These are phyloP conservation scores for Oryza australiensis DNA, from an alignment of 176 grass and related monocot genomes.

Conservation along the genomic window DNA sequence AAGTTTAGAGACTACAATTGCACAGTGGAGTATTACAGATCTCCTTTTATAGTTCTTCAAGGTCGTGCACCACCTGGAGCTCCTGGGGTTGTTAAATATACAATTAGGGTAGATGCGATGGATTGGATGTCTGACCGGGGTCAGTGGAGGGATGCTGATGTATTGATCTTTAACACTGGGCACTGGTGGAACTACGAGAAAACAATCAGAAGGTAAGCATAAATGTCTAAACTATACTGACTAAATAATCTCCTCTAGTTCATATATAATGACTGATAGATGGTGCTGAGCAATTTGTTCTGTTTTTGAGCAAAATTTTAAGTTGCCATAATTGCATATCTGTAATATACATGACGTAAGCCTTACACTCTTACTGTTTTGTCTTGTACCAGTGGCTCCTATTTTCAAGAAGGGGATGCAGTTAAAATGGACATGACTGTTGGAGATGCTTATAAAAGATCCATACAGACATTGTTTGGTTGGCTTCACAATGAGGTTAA, in stretches of 20 bases:
- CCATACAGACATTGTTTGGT: constrained; percentile 56
- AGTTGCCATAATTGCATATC: background rate
- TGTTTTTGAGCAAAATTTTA: background rate
- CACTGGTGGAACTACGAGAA: constrained; percentile 96
- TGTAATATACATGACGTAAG: background rate
- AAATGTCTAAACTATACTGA: background rate
- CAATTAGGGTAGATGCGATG: constrained; percentile 65
- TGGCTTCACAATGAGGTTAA: constrained; percentile 71
- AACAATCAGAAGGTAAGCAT: constrained; percentile 70
- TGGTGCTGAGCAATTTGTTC: background rate
- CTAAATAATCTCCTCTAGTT: background rate
- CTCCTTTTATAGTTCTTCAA: constrained; percentile 78
- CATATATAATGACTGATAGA: background rate
- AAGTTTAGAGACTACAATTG: constrained; percentile 86
- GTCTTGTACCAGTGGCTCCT: constrained; percentile 52
- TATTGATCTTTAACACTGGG: constrained; percentile 82
- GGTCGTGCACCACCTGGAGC: constrained; percentile 50
- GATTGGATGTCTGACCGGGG: constrained; percentile 64
- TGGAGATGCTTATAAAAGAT: constrained; percentile 53
- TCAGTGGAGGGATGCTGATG: constrained; percentile 76
- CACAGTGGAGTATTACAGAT: constrained; percentile 85
- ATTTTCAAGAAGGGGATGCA: constrained; percentile 70
- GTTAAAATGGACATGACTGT: constrained; percentile 75
- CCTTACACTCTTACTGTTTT: constrained; percentile 2
- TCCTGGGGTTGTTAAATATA: constrained; percentile 52